Evolutionary conservation across 306 rosid genomes (phyloP), one percentile per base, ranked within the genome.

Genomic region (Glycine latifolia): DNA sequence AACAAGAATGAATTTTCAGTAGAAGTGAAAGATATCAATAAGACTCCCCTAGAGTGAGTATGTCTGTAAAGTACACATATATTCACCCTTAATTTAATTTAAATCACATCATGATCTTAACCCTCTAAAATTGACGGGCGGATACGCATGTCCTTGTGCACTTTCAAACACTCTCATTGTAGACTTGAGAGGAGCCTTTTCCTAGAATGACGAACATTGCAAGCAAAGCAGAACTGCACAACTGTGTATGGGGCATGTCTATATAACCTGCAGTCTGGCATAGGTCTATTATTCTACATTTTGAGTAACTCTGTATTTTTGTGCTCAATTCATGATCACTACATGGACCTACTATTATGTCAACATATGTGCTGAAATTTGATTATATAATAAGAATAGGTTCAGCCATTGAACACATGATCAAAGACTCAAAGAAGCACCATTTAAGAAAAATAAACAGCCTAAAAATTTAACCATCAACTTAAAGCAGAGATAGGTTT

Each of bases 361-460:
- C 44, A 31, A 31, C 10, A 31, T 33, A 62, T 12, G 75, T 48
- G 75, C 75, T 11, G 44, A 26, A 48, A 70, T 6, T 48, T 3
- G 58, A 70, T 70, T 17, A 47, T 20, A 26, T 20, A 26, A 71
- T 26, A 37, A 37, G 41, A 48, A 49, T 71, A 49, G 20, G 44
- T 7, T 20, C 59, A 49, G 60, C 43, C 3, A 71, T 49, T 12
- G 46, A 48, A 26, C 68, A 71, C 46, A 31, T 70, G 67, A 16
- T 37, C 41, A 37, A 37, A 37, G 41, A 37, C 41, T 11, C 61
- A 26, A 49, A 71, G 76, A 71, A 52, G 60, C 46, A 71, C 26
- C 46, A 35, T 33, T 12, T 12, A 10, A 73, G 68, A 58, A 44
- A 79, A 46, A 59, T 33, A 71, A 69, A 79, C 20, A 60, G 69